Base-by-base conservation (phyloP, 176 grass and related monocot species). In the Carex parvula region DNA sequence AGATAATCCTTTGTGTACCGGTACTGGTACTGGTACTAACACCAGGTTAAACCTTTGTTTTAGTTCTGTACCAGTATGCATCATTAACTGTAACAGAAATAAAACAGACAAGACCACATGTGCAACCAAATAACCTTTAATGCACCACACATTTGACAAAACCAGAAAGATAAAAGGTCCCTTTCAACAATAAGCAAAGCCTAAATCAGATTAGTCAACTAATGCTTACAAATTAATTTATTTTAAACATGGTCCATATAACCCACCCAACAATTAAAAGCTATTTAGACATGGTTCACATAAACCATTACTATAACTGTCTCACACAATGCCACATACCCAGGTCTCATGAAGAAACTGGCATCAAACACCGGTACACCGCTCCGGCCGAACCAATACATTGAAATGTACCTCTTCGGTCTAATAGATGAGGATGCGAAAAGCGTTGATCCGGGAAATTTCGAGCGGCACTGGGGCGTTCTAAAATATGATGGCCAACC, bases 391-490 rank as follows among this genome's bases (percentile, higher is more conserved):
- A 83, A 53, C 59, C 87, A 87, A 57, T 90, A 94, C 88, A 56
- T 97, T 0, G 92, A 97, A 81, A 86, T 84, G 46, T 97, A 94
- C 74, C 66, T 97, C 20, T 97, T 97, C 72, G 84, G 94, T 81
- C 86, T 97, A 24, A 55, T 97, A 76, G 92, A 97, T 54, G 94
- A 97, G 73, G 94, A 97, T 65, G 66, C 48, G 60, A 94, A 97
- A 83, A 94, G 84, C 79, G 48, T 92, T 1, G 80, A 64, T 1
- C 94, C 92, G 3, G 94, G 94, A 2, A 84, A 92, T 89, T 97
- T 97, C 70, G 90, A 97, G 84, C 80, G 90, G 3, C 94, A 97
- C 72, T 97, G 92, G 92, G 94, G 94, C 20, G 70, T 94, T 60
- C 21, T 84, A 70, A 80, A 89, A 2, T 97, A 94, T 62, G 94